phyloP scores from a whole-genome alignment of 2,329 filamentous ascomycete species.

The Hypocrella siamensis region DNA sequence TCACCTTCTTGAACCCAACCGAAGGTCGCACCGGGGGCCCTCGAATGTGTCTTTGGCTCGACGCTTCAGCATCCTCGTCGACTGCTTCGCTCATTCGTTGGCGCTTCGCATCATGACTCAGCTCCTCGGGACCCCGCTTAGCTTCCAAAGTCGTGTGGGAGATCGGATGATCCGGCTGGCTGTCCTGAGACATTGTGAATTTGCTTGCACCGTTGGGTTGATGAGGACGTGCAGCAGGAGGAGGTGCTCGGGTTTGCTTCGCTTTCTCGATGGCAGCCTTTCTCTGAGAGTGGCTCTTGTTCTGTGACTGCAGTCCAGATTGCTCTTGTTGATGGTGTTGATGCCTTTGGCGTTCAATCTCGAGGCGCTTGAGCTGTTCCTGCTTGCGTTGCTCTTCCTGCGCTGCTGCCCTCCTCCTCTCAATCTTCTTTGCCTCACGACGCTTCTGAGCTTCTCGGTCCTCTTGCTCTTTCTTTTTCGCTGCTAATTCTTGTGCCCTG shows the following conservation, averaged over 20 bases:
- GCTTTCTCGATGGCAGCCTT: slow-evolving; percentile 48
- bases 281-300: slow-evolving; percentile 50
- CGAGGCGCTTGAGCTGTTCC: slow-evolving; percentile 42
- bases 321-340: slow-evolving; percentile 45
- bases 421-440: slow-evolving; percentile 68
- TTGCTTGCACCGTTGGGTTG: slow-evolving; percentile 37
- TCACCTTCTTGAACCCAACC: slow-evolving; percentile 51
- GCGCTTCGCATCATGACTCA: slow-evolving; percentile 57
- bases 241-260: slow-evolving; percentile 47
- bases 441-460: slow-evolving; percentile 67
- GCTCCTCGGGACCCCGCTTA: slow-evolving; percentile 40
- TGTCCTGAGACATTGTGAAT: slow-evolving; percentile 18
- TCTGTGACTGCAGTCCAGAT: slow-evolving; percentile 42
- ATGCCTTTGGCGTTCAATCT: slow-evolving; percentile 45
- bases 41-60: slow-evolving; percentile 48
- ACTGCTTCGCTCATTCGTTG: slow-evolving; percentile 61
- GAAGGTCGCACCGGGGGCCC: slow-evolving; percentile 77
- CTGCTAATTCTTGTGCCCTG: slow-evolving; percentile 59
- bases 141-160: slow-evolving; percentile 44
- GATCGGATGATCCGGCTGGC: slow-evolving; percentile 24
- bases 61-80: slow-evolving; percentile 45
- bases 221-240: slow-evolving; percentile 40
- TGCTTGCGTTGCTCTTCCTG: slow-evolving; percentile 50
- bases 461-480: slow-evolving; percentile 73
- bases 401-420: slow-evolving; percentile 54